Base-by-base conservation (phyloP, 116 monocot genomes). In the Phalaenopsis hybrid region DNA sequence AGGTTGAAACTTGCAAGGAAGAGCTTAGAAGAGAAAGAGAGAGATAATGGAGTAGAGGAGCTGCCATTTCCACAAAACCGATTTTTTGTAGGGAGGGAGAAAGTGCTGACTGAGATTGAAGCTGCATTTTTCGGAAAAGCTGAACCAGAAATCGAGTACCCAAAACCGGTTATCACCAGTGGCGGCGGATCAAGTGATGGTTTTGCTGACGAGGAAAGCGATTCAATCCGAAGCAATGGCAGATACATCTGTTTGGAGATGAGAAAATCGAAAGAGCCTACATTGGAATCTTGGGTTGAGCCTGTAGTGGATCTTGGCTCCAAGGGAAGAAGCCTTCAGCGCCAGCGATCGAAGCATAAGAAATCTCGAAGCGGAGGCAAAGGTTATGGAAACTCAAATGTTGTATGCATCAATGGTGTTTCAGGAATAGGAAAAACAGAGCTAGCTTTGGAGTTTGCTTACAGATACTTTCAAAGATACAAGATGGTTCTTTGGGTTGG, bases 371-470 rank as follows among this genome's bases (percentile, higher is more conserved):
- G 68, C 45, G 77, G 83, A 23, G 77, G 81, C 25, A 82, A 49
- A 44, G 80, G 82, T 37, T 68, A 81, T 48, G 78, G 82, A 25
- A 88, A 82, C 73, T 81, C 81, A 68, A 89, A 65, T 72, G 86
- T 91, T 0, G 69, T 89, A 20, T 94, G 92, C 75, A 81, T 96
- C 58, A 91, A 82, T 73, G 96, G 96, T 2, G 18, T 44, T 37
- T 83, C 91, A 37, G 96, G 96, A 2, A 88, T 89, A 4, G 96
- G 96, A n/a, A 96, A 96, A 82, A 91, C 96, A 1, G 96, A 96
- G 75, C 87, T 96, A 0, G 94, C 87, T 51, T 51, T 92, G 68
- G 96, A 96, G 70, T 96, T 91, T 84, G 92, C 94, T 12, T 86
- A 94, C 82, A 82, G 91, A 61, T 94, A 90, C 75, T 85, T 88